Percentiles rank a stretch among this genome's conserved stretches.
Evolutionary conservation across 2,329 filamentous ascomycete genomes (phyloP).

Genomic region (Cladobotryum mycophilum): DNA sequence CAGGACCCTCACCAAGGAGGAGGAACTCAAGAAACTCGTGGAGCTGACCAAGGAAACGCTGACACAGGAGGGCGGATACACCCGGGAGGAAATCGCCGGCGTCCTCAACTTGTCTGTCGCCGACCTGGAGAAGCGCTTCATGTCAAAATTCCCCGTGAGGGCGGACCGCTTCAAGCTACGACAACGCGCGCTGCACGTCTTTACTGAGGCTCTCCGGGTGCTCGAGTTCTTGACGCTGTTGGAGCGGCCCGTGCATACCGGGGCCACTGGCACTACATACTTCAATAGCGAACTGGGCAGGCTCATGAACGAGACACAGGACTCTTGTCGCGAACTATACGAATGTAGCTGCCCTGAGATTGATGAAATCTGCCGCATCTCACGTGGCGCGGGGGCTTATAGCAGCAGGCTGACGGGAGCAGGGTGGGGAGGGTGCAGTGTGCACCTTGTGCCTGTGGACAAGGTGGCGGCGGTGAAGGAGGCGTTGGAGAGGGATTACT

Average conservation of each 20-base stretch:
- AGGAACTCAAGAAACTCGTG: constrained; percentile 70
- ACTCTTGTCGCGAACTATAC: constrained; percentile 78
- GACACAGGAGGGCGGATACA: constrained; percentile 76
- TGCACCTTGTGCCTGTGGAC: constrained; percentile 82
- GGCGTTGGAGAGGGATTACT: constrained; percentile 78
- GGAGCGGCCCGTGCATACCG: constrained; percentile 39
- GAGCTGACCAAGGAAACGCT: constrained; percentile 65
- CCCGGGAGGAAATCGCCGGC: constrained; percentile 72
- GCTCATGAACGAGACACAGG: constrained; percentile 84
- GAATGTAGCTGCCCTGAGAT: constrained; percentile 90
- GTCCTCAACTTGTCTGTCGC: constrained; percentile 62
- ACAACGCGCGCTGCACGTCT: constrained; percentile 85
- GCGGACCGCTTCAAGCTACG: constrained; percentile 82
- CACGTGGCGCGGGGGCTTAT: constrained; percentile 69
- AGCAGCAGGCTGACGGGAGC: constrained; percentile 86
- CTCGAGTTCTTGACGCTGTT: constrained; percentile 76
- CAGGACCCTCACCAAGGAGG: constrained; percentile 41
- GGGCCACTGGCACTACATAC: constrained; percentile 44
- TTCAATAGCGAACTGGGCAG: constrained; percentile 68
- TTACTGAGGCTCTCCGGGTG: constrained; percentile 80
- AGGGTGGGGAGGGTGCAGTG: constrained; percentile 93
- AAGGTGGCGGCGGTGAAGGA: constrained; percentile 72
- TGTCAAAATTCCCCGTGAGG: constrained; percentile 82
- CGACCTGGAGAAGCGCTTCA: constrained; percentile 71
- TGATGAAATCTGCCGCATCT: constrained; percentile 81